Percentiles rank a stretch among this genome's conserved stretches.
These are phyloP conservation scores for Cyberlindnera mississippiensis DNA, from an alignment of 805 yeast genomes.

Conservation along the genomic window DNA sequence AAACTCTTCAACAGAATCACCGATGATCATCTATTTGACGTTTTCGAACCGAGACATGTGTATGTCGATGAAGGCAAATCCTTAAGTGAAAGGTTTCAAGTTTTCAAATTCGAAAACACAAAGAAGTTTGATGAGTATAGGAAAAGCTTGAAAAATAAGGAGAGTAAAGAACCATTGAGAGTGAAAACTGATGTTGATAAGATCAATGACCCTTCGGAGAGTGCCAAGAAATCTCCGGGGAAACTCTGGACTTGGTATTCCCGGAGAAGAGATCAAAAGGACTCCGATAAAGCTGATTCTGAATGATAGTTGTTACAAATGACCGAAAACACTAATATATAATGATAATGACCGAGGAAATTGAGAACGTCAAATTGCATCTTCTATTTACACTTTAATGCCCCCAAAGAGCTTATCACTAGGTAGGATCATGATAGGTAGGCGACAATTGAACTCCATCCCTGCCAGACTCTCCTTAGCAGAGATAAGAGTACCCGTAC, in stretches of 20 bases:
- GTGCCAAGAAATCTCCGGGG: conserved; percentile 16
- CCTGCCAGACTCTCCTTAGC: conserved; percentile 36
- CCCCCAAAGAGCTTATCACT: conserved; percentile 47
- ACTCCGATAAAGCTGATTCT: background rate
- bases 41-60: conserved; percentile 46
- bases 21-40: conserved; percentile 67
- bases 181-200: conserved; percentile 7
- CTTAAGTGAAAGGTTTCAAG: conserved; percentile 28
- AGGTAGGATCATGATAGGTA: conserved; percentile 45
- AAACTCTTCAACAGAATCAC: conserved; percentile 50
- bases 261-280: conserved; percentile 11
- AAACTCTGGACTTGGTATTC: conserved; percentile 22
- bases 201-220: background rate
- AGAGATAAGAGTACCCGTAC: conserved; percentile 31
- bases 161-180: background rate
- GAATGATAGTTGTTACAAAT: background rate
- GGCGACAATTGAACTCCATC: conserved; percentile 37
- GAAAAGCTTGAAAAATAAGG: conserved; percentile 12
- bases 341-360: background rate
- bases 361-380: background rate
- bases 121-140: conserved; percentile 25
- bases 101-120: conserved; percentile 29
- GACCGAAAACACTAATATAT: too few species aligned
- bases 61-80: conserved; percentile 23
- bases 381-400: conserved; percentile 26